Evolutionary conservation across 441 rosid genomes (phyloP).

Genomic region (Arabidopsis hybrid): DNA sequence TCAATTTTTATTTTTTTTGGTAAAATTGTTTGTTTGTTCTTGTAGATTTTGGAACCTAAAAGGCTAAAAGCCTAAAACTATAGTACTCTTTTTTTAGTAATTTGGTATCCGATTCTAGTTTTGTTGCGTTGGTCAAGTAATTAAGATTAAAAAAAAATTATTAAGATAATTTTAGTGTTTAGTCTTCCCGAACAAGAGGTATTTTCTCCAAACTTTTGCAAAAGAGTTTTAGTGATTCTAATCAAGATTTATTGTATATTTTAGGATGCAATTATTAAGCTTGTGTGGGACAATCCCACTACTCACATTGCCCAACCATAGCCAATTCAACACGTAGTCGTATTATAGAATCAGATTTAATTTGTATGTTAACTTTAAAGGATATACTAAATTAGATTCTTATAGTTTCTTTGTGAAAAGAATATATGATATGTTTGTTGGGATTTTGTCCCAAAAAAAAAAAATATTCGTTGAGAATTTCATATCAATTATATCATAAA

Average conservation of each 20-base stretch:
- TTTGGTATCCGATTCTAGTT: constrained; percentile 22
- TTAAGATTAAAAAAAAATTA: neutral
- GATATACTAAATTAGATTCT: constrained; percentile 20
- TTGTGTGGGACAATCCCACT: constrained; percentile 37
- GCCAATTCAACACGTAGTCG: constrained; percentile 35
- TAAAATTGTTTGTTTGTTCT: neutral
- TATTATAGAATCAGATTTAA: constrained; percentile 10
- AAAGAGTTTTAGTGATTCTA: constrained; percentile 29
- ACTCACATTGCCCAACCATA: constrained; percentile 15
- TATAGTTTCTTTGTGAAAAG: neutral
- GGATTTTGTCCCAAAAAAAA: neutral
- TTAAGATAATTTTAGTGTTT: constrained; percentile 3
- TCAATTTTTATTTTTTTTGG: neutral
- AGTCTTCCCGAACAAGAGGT: constrained; percentile 25
- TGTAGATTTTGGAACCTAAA: neutral
- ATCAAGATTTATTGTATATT: constrained; percentile 17
- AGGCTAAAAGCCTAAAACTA: neutral
- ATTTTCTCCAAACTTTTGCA: constrained; percentile 34
- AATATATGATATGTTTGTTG: neutral
- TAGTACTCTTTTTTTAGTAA: neutral
- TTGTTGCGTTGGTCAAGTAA: constrained; percentile 15
- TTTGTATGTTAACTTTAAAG: constrained; percentile 9
- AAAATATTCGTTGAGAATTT: neutral
- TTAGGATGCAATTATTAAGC: constrained; percentile 36
- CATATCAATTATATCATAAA: neutral